A percentile compares a stretch with the other conserved stretches of the same genome.
Evolutionary conservation across 139 green algal genomes (phyloP).

Genomic region (Closterium sp.): DNA sequence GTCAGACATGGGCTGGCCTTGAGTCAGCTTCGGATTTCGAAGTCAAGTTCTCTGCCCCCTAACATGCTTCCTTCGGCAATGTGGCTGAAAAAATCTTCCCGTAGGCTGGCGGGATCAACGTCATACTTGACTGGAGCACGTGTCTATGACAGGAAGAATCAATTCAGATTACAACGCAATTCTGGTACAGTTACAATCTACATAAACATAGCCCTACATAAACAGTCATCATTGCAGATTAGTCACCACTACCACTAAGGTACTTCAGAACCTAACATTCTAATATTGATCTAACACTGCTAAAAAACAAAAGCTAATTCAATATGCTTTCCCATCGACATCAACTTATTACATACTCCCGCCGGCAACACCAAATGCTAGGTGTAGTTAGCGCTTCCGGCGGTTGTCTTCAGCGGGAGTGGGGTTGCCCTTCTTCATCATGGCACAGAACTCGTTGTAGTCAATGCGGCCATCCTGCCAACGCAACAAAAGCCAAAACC

Average conservation of each 20-base stretch:
- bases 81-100: not conserved
- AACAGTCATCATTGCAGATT: too few species aligned
- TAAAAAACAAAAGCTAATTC: too few species aligned
- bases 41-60: not conserved
- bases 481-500: too few species aligned
- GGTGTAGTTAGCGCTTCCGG: not conserved
- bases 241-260: too few species aligned
- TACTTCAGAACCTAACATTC: too few species aligned
- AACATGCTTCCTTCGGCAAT: not conserved
- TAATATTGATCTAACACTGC: too few species aligned
- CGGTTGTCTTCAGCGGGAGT: not conserved
- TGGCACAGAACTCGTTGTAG: slow-evolving; percentile 46
- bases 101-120: not conserved
- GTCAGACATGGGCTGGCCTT: not conserved
- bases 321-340: not conserved
- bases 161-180: too few species aligned
- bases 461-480: slow-evolving; percentile 48
- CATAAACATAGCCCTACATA: too few species aligned
- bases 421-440: slow-evolving; percentile 41
- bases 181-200: too few species aligned
- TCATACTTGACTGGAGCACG: not conserved
- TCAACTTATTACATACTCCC: not conserved
- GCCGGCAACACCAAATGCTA: not conserved
- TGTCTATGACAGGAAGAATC: too few species aligned
- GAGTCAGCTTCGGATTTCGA: not conserved